Evolutionary conservation across 2,329 filamentous ascomycete species (phyloP), one percentile per base, ranked within the genome.

Genomic region (Alternaria brassicicola): DNA sequence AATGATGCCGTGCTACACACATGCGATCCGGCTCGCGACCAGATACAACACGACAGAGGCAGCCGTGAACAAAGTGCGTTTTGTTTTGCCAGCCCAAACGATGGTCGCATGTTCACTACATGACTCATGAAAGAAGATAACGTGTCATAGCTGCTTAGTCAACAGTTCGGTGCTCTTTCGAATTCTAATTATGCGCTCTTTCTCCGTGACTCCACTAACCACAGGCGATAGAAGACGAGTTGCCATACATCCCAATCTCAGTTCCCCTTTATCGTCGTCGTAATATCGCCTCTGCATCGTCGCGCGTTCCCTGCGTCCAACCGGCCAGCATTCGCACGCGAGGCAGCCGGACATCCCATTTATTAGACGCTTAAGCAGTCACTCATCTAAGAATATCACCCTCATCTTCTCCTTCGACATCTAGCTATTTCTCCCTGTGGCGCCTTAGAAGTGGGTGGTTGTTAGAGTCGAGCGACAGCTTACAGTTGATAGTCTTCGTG

Each of bases 401-500:
- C 19, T 41, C 1, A 41, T 41, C 38, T 41, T 38, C 52, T 50
- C 43, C 38, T 35, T 28, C 23, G 52, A 17, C 52, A 50, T 55
- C 46, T 55, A 7, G 52, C 53, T 30, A 55, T 55, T 19, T 50
- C 53, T 43, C 53, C 46, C 46, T 56, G 38, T 31, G 6, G 6
- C 7, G 19, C 9, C 10, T 51, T 21, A 51, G 38, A n/a, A 8
- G 10, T 9, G 1, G 2, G 45, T 15, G 3, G 8, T 23, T 26
- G 13, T 13, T 13, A 0, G 10, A 12, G 12, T 10, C 13, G n/a
- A 25, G 6, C 21, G 1, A 30, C 19, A n/a, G 48, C 52, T 47
- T 26, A 60, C 60, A 8, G 13, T 59, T 33, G 60, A 63, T 0
- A 63, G 41, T 43, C 57, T 55, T 55, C 57, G 35, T 3, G 60